These are phyloP conservation scores for Cupressus sempervirens DNA, from an alignment of 75 land plant genomes.

Conservation along the genomic window DNA sequence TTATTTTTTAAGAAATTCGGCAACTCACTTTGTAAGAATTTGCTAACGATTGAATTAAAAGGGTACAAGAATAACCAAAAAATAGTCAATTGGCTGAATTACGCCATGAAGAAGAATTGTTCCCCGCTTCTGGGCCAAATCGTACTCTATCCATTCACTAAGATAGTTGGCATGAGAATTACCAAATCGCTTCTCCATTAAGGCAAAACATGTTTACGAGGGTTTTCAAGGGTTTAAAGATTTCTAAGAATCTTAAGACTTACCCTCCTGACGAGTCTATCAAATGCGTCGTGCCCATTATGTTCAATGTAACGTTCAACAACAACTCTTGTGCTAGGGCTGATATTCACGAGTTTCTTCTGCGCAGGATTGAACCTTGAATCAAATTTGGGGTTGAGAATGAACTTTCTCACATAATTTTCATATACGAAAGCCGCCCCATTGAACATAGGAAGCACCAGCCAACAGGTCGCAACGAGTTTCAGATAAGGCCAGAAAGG, in stretches of 20 bases:
- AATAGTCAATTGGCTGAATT: not conserved
- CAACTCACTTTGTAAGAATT: not conserved
- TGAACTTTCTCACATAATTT: conserved; percentile 41
- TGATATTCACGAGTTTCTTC: conserved; percentile 46
- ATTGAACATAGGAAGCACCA: conserved; percentile 73
- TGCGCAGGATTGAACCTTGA: conserved; percentile 27
- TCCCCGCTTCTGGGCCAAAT: not conserved
- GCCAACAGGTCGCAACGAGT: conserved; percentile 60
- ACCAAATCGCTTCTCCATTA: not conserved
- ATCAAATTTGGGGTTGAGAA: conserved; percentile 10
- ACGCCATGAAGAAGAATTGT: not conserved
- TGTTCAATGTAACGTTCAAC: conserved; percentile 53
- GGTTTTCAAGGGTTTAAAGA: not conserved
- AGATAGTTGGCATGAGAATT: not conserved
- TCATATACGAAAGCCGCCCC: conserved; percentile 84
- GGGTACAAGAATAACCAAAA: not conserved
- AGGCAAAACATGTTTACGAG: not conserved
- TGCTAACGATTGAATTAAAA: not conserved
- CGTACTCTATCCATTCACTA: not conserved
- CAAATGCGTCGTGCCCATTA: conserved; percentile 66
- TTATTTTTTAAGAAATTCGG: not conserved
- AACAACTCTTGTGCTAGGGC: conserved; percentile 50
- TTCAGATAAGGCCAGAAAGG: conserved; percentile 79
- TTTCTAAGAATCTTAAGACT: not conserved
- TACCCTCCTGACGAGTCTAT: conserved; percentile 62